Evolutionary conservation across 2,329 filamentous ascomycete species (phyloP).

Genomic region (Coniochaeta sp.): DNA sequence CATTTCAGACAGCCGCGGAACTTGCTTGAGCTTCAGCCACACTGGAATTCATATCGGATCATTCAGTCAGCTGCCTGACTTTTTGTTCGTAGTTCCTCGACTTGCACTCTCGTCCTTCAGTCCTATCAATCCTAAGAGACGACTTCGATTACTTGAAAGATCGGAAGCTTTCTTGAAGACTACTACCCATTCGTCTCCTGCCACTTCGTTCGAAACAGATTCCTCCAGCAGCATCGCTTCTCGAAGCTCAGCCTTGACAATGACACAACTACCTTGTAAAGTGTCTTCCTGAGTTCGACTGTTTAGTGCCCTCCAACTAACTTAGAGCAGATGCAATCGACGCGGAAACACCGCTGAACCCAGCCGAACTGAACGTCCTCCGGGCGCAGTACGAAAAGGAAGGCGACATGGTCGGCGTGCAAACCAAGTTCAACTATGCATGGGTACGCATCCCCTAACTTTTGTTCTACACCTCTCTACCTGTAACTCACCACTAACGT

Average conservation of each 20-base stretch:
- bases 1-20: constrained; percentile 6
- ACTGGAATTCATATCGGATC: neutral
- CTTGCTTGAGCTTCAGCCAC: constrained; percentile 12
- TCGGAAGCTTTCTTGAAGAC: neutral
- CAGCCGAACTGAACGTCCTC: constrained; percentile 85
- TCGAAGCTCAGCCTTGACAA: constrained; percentile 3
- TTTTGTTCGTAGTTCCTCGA: neutral
- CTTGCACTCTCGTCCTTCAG: neutral
- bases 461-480: neutral
- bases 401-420: constrained; percentile 90
- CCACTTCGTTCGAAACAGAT: neutral
- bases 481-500: neutral
- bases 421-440: constrained; percentile 99
- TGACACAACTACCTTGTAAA: constrained; percentile 20
- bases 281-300: neutral
- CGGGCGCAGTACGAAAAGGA: constrained; percentile 95
- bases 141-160: neutral
- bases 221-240: neutral
- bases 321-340: constrained; percentile 75
- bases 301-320: neutral
- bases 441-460: constrained; percentile 56
- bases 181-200: neutral
- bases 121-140: neutral
- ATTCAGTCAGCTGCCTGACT: neutral
- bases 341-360: constrained; percentile 92